Conservation (phyloP, 176 grass and related monocot species). For the Luzula sylvatica region DNA sequence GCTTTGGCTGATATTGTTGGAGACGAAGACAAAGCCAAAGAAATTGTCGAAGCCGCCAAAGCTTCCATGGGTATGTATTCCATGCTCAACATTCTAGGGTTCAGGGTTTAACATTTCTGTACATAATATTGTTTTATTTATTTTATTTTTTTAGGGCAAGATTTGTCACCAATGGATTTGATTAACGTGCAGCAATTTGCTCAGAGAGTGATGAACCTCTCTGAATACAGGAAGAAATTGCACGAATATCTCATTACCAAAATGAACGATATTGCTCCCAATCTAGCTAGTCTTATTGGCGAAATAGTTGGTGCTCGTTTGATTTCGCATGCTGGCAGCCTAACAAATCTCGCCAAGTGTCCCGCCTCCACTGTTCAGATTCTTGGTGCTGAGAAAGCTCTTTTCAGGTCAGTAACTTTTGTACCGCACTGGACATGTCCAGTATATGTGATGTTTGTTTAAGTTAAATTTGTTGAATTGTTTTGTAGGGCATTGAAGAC, state of each 20-base stretch:
- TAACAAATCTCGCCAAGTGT: conserved; percentile 95
- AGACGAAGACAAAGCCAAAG: conserved; percentile 84
- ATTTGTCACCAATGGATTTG: conserved; percentile 79
- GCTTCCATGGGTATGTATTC: conserved; percentile 69
- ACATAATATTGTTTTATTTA: too few species aligned
- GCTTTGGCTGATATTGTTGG: conserved; percentile 57
- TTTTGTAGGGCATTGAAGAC: conserved; percentile 71
- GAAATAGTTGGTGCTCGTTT: conserved; percentile 85
- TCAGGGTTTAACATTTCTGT: too few species aligned
- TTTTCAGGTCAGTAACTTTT: conserved; percentile 53
- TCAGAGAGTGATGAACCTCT: conserved; percentile 76
- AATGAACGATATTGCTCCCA: conserved; percentile 95
- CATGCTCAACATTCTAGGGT: not conserved
- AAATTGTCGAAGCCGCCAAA: conserved; percentile 89
- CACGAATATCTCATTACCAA: conserved; percentile 98
- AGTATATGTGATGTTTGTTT: too few species aligned
- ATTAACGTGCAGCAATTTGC: conserved; percentile 89
- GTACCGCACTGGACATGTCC: not conserved
- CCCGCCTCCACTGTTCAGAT: conserved; percentile 91
- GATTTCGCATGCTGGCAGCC: conserved; percentile 96
- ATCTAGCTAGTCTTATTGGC: conserved; percentile 76
- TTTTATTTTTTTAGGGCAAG: conserved; percentile 56
- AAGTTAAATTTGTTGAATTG: not conserved
- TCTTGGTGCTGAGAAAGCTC: conserved; percentile 94
- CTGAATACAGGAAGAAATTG: conserved; percentile 84